These are phyloP conservation scores for Agrocybe pediades DNA, from an alignment of 768 basidiomycete genomes.

Conservation along the genomic window DNA sequence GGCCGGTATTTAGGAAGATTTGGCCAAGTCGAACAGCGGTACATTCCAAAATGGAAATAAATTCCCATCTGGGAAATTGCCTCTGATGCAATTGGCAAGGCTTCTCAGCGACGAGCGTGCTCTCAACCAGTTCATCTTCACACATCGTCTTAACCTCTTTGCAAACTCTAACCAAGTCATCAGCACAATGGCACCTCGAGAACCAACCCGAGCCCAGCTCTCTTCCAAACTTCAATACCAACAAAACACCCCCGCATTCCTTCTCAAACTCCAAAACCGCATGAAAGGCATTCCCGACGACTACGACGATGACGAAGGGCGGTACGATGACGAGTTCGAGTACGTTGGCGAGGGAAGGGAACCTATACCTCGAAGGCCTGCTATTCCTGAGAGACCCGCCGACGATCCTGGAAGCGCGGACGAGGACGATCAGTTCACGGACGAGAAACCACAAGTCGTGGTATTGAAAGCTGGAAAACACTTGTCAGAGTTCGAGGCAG, in stretches of 20 bases:
- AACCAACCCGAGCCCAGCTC: constrained; percentile 71
- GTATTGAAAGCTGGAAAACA: constrained; percentile 90
- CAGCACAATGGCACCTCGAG: constrained; percentile 48
- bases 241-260: constrained; percentile 60
- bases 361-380: constrained; percentile 74
- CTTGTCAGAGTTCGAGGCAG: constrained; percentile 73
- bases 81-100: too few relatives aligned
- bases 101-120: background rate
- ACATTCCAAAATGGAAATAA: too few relatives aligned
- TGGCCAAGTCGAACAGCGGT: too few relatives aligned
- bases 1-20: too few relatives aligned
- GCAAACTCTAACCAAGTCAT: background rate
- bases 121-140: background rate
- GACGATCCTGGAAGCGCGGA: constrained; percentile 74
- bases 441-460: constrained; percentile 88
- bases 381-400: constrained; percentile 68
- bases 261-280: constrained; percentile 65
- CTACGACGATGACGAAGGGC: constrained; percentile 42
- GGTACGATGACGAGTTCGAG: constrained; percentile 53
- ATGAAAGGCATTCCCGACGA: constrained; percentile 56
- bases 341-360: constrained; percentile 68
- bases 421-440: constrained; percentile 57
- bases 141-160: background rate
- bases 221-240: constrained; percentile 71
- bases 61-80: too few relatives aligned